Evolutionary conservation across 441 rosid genomes (phyloP).

Genomic region (Isatis lusitanica): DNA sequence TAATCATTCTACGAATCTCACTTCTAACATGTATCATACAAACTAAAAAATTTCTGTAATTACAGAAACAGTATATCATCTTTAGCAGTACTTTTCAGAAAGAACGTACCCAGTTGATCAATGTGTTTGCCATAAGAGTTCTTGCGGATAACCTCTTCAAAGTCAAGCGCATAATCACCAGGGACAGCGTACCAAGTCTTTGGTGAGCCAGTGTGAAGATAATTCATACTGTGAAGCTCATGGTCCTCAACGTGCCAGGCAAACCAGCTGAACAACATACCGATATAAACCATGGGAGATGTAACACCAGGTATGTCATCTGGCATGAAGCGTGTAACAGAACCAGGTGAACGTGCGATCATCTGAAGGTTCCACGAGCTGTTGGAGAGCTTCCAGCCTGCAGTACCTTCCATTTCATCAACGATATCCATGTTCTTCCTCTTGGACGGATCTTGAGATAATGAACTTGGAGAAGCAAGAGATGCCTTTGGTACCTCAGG

Average conservation of each 20-base stretch:
- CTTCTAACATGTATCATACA: neutral
- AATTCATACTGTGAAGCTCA: slow-evolving; percentile 98
- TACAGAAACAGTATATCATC: neutral
- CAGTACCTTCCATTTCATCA: slow-evolving; percentile 81
- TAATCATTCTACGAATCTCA: slow-evolving; percentile 1
- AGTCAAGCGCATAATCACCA: slow-evolving; percentile 79
- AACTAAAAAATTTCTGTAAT: neutral
- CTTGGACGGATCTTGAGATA: slow-evolving; percentile 41
- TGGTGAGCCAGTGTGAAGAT: slow-evolving; percentile 91
- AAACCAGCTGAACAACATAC: slow-evolving; percentile 99
- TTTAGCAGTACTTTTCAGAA: slow-evolving; percentile 3
- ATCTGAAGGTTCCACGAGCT: slow-evolving; percentile 98
- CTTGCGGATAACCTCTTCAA: slow-evolving; percentile 88
- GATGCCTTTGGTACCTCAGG: slow-evolving; percentile 38
- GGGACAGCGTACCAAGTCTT: slow-evolving; percentile 99
- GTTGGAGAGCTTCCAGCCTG: slow-evolving; percentile 99
- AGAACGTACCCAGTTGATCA: slow-evolving; percentile 74
- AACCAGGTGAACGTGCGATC: slow-evolving; percentile 94
- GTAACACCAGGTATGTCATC: slow-evolving; percentile 99
- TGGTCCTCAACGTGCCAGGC: slow-evolving; percentile 99
- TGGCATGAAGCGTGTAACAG: slow-evolving; percentile 98
- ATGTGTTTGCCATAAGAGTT: slow-evolving; percentile 79
- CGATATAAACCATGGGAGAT: slow-evolving; percentile 96
- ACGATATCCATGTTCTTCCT: slow-evolving; percentile 45
- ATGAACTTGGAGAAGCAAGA: slow-evolving; percentile 37